Evolutionary conservation across 768 basidiomycete species (phyloP).

Genomic region (Leccinum ochraceum): DNA sequence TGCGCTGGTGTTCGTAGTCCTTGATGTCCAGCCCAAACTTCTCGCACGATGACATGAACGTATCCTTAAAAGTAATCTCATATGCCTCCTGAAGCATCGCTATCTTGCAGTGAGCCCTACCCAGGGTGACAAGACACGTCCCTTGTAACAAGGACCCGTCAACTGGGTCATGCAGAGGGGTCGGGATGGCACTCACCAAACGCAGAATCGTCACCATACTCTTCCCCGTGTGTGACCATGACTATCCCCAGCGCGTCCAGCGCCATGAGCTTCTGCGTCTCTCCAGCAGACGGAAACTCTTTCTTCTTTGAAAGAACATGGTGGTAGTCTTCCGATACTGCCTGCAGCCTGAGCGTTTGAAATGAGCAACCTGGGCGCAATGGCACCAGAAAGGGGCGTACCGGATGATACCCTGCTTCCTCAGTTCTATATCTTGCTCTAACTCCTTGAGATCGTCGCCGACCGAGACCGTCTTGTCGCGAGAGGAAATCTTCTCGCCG

Average conservation of each 20-base stretch:
- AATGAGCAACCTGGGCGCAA: background rate
- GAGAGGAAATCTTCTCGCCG: slow-evolving; percentile 82
- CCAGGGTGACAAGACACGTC: slow-evolving; percentile 69
- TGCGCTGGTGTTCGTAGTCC: slow-evolving; percentile 77
- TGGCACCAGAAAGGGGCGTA: slow-evolving; percentile 38
- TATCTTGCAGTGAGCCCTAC: slow-evolving; percentile 82
- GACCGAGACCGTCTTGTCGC: slow-evolving; percentile 76
- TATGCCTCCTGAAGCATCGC: slow-evolving; percentile 85
- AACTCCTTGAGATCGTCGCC: slow-evolving; percentile 75
- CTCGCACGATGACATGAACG: slow-evolving; percentile 68
- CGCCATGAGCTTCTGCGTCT: slow-evolving; percentile 68
- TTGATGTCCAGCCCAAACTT: slow-evolving; percentile 72
- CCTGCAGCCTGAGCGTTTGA: slow-evolving; percentile 53
- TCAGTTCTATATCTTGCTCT: slow-evolving; percentile 81
- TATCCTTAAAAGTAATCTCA: slow-evolving; percentile 69
- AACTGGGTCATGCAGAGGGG: background rate
- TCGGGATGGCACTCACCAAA: slow-evolving; percentile 50
- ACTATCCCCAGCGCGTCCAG: slow-evolving; percentile 81
- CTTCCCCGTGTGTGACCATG: slow-evolving; percentile 84
- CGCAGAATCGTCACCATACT: slow-evolving; percentile 73
- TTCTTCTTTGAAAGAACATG: slow-evolving; percentile 75
- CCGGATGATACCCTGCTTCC: slow-evolving; percentile 73
- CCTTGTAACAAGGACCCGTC: slow-evolving; percentile 42
- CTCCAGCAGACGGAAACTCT: slow-evolving; percentile 58
- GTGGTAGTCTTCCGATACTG: slow-evolving; percentile 73